Base-by-base conservation (phyloP, 768 basidiomycete species). In the Asterophora lycoperdoides region DNA sequence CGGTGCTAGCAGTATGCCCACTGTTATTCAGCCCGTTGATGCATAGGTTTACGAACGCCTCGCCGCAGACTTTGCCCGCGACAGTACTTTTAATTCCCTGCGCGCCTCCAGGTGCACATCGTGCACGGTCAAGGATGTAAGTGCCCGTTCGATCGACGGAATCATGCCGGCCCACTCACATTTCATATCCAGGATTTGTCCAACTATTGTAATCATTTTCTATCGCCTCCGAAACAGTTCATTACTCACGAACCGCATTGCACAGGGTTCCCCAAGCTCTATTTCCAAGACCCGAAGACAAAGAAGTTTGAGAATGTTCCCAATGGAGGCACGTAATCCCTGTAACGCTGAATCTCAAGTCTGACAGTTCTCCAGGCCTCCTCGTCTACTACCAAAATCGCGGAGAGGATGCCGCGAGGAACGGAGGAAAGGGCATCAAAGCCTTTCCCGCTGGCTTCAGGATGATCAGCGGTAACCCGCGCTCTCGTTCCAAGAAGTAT, bases 321-420 rank as follows among this genome's bases (percentile, higher is more conserved):
- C 11, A 68, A 74, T 35, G 72, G 72, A 52, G 70, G 69, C 62
- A 53, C 49, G 56, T 32, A 29, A 29, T 6, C 14, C 41, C 14
- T 2, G 10, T 40, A 41, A 10, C 2, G 10, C 5, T 29, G 17
- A 38, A 23, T 5, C 4, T 3, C 17, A 15, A n/a, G n/a, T n/a
- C 46, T 33, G 36, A 49, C 20, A 43, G 11, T 29, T 33, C 14
- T 15, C 10, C 23, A 71, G 69, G 69, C 10, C 62, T 74, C 5
- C 55, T 71, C 19, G 64, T 73, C 3, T 75, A 75, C 47, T 75
- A 75, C 46, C 66, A 70, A 50, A 73, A 73, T 47, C 64, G 72
- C 38, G 73, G 73, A 4, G 52, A 64, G 41, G 67, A 61, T 1
- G 73, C 73, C 43, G 56, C 51, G 4, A 52, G 51, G 4, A 73